These are phyloP conservation scores for Zygosaccharomyces rouxii DNA, from an alignment of 805 yeast genomes.

Conservation along the genomic window DNA sequence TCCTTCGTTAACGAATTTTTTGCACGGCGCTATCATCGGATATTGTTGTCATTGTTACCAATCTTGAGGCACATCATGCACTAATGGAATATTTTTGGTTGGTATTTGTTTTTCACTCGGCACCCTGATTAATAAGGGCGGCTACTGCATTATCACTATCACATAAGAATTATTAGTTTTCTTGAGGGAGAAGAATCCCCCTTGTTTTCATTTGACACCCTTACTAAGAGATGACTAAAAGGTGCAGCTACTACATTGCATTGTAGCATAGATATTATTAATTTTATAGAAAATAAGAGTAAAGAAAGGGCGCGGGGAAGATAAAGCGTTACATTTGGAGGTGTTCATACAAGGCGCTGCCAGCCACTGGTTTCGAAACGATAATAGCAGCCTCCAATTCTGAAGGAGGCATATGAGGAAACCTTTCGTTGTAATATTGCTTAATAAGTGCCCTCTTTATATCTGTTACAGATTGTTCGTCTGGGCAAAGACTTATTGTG, in stretches of 20 bases:
- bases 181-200: not conserved
- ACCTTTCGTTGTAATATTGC: constrained; percentile 47
- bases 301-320: not conserved
- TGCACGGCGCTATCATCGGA: not conserved
- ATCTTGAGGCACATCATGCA: too few species aligned
- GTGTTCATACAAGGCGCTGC: constrained; percentile 37
- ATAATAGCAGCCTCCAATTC: constrained; percentile 50
- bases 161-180: too few species aligned
- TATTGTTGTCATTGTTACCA: too few species aligned
- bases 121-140: too few species aligned
- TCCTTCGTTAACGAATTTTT: too few species aligned
- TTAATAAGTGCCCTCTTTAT: constrained; percentile 44
- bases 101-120: too few species aligned
- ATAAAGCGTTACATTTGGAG: not conserved
- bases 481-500: constrained; percentile 55
- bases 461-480: constrained; percentile 26
- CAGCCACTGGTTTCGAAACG: constrained; percentile 52
- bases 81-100: too few species aligned
- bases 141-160: too few species aligned
- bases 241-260: not conserved
- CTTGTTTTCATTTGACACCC: not conserved
- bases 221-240: not conserved
- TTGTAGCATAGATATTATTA: not conserved
- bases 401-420: constrained; percentile 45
- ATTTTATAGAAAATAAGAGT: not conserved